These are phyloP conservation scores for Camillea tinctor DNA, from an alignment of 2,329 filamentous ascomycete genomes.

Conservation along the genomic window DNA sequence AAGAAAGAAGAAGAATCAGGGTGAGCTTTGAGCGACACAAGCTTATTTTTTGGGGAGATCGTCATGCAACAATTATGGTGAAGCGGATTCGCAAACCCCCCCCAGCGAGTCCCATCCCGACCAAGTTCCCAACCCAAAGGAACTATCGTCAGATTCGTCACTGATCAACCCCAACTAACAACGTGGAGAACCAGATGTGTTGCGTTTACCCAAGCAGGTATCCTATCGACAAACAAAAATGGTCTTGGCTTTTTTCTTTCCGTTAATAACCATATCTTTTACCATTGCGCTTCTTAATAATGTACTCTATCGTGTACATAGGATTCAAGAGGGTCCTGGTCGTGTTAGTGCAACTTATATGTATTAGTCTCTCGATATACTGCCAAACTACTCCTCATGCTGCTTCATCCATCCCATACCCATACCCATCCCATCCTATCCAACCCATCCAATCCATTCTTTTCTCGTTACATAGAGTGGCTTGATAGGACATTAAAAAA, in stretches of 20 bases:
- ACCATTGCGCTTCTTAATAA: not conserved
- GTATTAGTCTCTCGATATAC: not conserved
- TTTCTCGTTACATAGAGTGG: not conserved
- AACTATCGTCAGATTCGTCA: slow-evolving; percentile 9
- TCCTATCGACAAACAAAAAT: not conserved
- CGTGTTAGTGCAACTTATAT: not conserved
- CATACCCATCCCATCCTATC: not conserved
- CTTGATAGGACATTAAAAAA: not conserved
- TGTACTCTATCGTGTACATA: not conserved
- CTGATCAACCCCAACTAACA: slow-evolving; percentile 18
- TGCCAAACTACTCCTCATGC: not conserved
- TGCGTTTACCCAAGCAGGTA: not conserved
- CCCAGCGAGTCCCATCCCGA: slow-evolving; percentile 8
- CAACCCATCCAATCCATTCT: not conserved
- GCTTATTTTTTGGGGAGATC: not conserved
- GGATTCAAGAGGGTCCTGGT: too few species aligned
- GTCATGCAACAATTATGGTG: not conserved
- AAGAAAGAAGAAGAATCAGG: not conserved
- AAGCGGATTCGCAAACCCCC: slow-evolving; percentile 9
- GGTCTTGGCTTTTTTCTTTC: slow-evolving; percentile 2
- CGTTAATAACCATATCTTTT: not conserved
- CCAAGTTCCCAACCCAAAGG: slow-evolving; percentile 6
- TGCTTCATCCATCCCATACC: not conserved
- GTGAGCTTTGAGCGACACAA: slow-evolving; percentile 6
- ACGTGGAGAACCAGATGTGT: not conserved